These are phyloP conservation scores for Salicornia ramosissima DNA, from an alignment of 148 eudicot genomes.

Conservation along the genomic window DNA sequence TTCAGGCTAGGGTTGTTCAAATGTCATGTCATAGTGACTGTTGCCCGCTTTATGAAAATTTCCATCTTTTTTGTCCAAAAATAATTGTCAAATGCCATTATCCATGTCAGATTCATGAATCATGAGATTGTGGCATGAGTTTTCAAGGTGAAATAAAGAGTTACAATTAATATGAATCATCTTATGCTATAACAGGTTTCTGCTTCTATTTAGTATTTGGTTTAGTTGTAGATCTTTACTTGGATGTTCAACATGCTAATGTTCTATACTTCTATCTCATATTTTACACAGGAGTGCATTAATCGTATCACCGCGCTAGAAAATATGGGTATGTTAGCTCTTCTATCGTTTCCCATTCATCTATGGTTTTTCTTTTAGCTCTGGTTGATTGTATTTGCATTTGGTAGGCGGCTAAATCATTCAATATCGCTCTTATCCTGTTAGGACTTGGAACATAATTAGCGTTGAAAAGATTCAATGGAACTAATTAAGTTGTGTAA, in stretches of 20 bases:
- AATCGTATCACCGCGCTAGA: slow-evolving; percentile 81
- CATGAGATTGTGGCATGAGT: not conserved
- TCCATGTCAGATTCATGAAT: not conserved
- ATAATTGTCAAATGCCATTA: not conserved
- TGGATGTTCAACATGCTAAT: slow-evolving; percentile 3
- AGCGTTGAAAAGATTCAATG: too few species aligned
- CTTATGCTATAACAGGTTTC: not conserved
- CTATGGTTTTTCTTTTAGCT: slow-evolving; percentile 5
- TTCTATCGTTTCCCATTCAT: not conserved
- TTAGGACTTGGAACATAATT: not conserved
- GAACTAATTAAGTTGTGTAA: too few species aligned
- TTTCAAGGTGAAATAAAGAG: not conserved
- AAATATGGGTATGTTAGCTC: slow-evolving; percentile 58
- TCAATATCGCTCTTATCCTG: not conserved
- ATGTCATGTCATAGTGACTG: not conserved
- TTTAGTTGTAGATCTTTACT: not conserved
- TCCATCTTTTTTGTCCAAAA: not conserved
- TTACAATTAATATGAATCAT: not conserved
- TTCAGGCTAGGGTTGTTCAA: not conserved
- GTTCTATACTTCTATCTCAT: not conserved
- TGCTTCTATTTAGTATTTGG: not conserved
- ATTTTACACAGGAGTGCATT: slow-evolving; percentile 70
- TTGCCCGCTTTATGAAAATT: not conserved
- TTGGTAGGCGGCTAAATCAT: too few species aligned
- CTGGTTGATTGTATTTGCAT: not conserved